phyloP scores from a whole-genome alignment of 2,329 filamentous ascomycete species.

The Penicillium aurantiogriseum region DNA sequence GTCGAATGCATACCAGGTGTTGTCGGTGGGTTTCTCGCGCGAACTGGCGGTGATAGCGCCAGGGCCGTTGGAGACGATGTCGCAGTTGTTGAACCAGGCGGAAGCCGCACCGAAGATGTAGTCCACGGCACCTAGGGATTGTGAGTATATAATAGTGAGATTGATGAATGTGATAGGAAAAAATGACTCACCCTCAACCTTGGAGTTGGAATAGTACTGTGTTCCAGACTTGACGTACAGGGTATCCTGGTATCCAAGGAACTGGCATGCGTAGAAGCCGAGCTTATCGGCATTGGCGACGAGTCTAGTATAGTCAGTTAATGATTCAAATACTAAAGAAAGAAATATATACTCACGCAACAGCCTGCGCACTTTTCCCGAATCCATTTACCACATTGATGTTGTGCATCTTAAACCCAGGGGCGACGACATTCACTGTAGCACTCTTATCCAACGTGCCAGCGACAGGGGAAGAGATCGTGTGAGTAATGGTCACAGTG shows the following conservation, averaged over 20 bases:
- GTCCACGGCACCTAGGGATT: constrained; percentile 30
- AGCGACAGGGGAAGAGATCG: constrained; percentile 30
- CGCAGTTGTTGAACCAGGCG: constrained; percentile 32
- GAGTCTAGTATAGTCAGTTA: constrained; percentile 15
- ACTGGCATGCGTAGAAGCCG: constrained; percentile 37
- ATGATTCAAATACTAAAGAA: neutral
- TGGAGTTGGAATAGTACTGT: constrained; percentile 37
- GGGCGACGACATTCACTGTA: constrained; percentile 31
- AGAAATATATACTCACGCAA: constrained; percentile 26
- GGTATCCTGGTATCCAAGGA: constrained; percentile 38
- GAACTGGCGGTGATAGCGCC: constrained; percentile 36
- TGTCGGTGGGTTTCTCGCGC: constrained; percentile 24
- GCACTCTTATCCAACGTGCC: constrained; percentile 33
- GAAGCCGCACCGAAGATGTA: constrained; percentile 39
- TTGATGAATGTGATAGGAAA: neutral
- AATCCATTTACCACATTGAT: constrained; percentile 39
- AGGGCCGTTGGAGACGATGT: constrained; percentile 32
- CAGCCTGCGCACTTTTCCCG: constrained; percentile 35
- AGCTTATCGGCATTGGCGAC: constrained; percentile 32
- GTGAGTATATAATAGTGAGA: neutral
- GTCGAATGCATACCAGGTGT: constrained; percentile 35
- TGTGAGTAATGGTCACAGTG: constrained; percentile 34
- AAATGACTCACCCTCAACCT: constrained; percentile 27
- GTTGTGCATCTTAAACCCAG: constrained; percentile 36
- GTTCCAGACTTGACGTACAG: constrained; percentile 35